Evolutionary conservation across 176 grass and related monocot genomes (phyloP).

Genomic region (Bothriochloa decipiens): DNA sequence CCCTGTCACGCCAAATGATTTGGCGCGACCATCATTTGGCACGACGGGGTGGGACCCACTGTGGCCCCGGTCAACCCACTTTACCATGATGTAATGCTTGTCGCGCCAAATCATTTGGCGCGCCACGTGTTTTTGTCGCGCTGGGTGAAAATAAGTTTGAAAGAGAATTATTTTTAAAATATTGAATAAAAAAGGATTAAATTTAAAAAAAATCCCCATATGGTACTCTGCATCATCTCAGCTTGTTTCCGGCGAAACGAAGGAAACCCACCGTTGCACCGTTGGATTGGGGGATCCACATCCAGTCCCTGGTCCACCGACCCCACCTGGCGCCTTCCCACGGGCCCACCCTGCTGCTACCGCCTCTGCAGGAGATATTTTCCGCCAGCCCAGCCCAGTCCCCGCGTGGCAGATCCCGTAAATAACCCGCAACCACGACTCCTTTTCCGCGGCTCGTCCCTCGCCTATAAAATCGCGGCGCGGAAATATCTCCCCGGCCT

Average conservation of each 20-base stretch:
- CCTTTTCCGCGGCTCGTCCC: background rate
- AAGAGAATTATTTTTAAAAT: too few species aligned
- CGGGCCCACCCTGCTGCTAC: background rate
- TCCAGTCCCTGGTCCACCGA: background rate
- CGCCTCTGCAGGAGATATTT: slow-evolving; percentile 41
- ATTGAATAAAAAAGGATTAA: too few species aligned
- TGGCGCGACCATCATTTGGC: too few species aligned
- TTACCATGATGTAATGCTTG: too few species aligned
- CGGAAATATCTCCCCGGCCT: slow-evolving; percentile 38
- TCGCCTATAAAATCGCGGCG: background rate
- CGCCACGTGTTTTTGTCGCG: too few species aligned
- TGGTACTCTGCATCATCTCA: too few species aligned
- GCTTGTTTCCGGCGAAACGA: background rate
- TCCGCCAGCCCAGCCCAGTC: background rate
- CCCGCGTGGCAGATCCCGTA: slow-evolving; percentile 38
- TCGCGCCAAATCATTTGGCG: too few species aligned
- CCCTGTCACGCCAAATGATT: too few species aligned
- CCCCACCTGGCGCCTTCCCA: background rate
- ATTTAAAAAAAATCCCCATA: too few species aligned
- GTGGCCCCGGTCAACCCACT: too few species aligned
- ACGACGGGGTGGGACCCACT: too few species aligned
- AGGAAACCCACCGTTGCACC: slow-evolving; percentile 15
- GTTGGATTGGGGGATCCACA: background rate
- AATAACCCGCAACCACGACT: slow-evolving; percentile 22
- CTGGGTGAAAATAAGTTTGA: too few species aligned